phyloP scores from a whole-genome alignment of 2,329 filamentous ascomycete species.

The Penicillium sp. region DNA sequence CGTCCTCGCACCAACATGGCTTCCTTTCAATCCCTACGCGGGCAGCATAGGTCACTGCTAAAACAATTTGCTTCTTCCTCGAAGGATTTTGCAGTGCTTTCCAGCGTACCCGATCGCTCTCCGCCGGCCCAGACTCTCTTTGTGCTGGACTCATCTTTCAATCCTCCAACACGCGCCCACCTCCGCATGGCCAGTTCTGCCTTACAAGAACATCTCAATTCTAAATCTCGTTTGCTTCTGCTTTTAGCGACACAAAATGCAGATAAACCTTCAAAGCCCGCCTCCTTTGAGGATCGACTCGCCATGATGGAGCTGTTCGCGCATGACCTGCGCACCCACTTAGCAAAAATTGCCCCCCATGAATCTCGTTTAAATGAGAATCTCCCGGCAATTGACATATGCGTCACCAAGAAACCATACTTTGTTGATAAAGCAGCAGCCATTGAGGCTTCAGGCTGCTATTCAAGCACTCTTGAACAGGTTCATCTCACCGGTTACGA shows the following conservation, averaged over 20 bases:
- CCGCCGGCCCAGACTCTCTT: slow-evolving; percentile 52
- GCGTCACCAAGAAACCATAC: slow-evolving; percentile 53
- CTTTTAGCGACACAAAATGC: slow-evolving; percentile 68
- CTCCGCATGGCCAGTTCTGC: slow-evolving; percentile 60
- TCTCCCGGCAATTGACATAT: slow-evolving; percentile 49
- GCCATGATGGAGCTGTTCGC: slow-evolving; percentile 56
- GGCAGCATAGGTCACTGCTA: slow-evolving; percentile 45
- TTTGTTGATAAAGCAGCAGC: slow-evolving; percentile 53
- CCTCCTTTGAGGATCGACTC: slow-evolving; percentile 53
- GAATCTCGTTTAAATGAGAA: slow-evolving; percentile 3
- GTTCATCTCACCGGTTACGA: slow-evolving; percentile 55
- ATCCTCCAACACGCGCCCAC: slow-evolving; percentile 66
- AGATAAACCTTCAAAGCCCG: slow-evolving; percentile 61
- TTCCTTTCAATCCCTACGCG: slow-evolving; percentile 37
- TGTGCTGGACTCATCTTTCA: slow-evolving; percentile 70
- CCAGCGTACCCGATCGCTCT: slow-evolving; percentile 16
- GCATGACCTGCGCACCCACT: slow-evolving; percentile 42
- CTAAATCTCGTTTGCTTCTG: slow-evolving; percentile 54
- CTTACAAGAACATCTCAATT: slow-evolving; percentile 42
- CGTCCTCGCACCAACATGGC: slow-evolving; percentile 15
- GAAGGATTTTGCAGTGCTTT: slow-evolving; percentile 35
- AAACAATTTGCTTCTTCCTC: slow-evolving; percentile 49
- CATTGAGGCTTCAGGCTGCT: slow-evolving; percentile 44
- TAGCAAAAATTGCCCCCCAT: slow-evolving; percentile 23
- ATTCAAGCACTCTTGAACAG: slow-evolving; percentile 45